Evolutionary conservation across 2,329 filamentous ascomycete genomes (phyloP).

Genomic region (Paraphaeosphaeria minitans): DNA sequence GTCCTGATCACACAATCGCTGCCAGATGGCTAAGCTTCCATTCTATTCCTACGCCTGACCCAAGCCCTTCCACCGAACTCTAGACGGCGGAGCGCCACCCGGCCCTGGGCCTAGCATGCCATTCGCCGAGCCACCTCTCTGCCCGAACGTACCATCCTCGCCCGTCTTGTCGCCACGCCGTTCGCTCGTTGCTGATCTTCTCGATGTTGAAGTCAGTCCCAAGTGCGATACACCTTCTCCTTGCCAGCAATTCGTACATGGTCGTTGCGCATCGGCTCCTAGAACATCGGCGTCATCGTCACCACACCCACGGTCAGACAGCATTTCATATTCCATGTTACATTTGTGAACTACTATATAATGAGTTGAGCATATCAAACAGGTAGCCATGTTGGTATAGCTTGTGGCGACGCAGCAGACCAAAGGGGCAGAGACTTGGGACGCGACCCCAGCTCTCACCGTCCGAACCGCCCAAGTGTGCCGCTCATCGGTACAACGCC

Average conservation of each 20-base stretch:
- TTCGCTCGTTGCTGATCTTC: neutral
- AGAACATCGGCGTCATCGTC: neutral
- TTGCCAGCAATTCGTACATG: neutral
- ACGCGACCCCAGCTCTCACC: neutral
- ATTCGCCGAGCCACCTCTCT: conserved; percentile 15
- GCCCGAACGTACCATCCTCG: conserved; percentile 7
- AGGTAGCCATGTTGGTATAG: conserved; percentile 2
- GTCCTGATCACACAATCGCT: neutral
- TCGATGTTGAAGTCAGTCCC: neutral
- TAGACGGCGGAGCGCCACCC: neutral
- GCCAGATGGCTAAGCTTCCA: neutral
- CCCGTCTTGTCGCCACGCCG: neutral
- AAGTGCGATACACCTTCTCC: too few species aligned
- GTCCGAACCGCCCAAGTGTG: conserved; percentile 1
- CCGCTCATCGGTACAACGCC: neutral
- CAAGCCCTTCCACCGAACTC: neutral
- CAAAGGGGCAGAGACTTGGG: neutral
- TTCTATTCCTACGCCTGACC: conserved; percentile 5
- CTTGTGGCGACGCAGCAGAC: neutral
- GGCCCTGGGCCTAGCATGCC: neutral
- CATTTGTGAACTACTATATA: conserved; percentile 3
- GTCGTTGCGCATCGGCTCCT: neutral
- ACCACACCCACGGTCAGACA: neutral
- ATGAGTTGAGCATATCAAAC: neutral
- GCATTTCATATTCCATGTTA: neutral